phyloP scores from a whole-genome alignment of 1,284 basidiomycete genomes.

The Wolfiporia cocos region DNA sequence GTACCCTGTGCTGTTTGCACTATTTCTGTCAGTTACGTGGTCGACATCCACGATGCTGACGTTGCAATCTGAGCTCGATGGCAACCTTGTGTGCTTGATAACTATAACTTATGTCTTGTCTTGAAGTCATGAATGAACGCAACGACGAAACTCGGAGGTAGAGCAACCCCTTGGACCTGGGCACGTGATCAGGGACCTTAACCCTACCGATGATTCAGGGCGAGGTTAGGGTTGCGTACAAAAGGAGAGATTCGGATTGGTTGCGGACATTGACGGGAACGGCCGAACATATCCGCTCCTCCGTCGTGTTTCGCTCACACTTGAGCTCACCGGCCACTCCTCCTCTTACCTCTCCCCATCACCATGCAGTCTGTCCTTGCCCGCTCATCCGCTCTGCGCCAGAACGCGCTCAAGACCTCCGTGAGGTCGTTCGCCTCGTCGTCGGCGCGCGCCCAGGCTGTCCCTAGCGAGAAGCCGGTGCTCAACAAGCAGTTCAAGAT shows the following conservation, averaged over 20 bases:
- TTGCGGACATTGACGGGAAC: conserved; percentile 4
- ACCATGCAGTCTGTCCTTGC: conserved; percentile 10
- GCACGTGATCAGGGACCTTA: background rate
- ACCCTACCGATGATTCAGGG: too few relatives aligned
- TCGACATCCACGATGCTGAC: too few relatives aligned
- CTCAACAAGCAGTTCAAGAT: conserved; percentile 89
- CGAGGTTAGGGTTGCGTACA: background rate
- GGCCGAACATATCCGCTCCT: conserved; percentile 9
- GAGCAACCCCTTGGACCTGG: background rate
- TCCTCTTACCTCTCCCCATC: conserved; percentile 1
- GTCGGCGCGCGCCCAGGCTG: conserved; percentile 30
- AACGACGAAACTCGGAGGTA: too few relatives aligned
- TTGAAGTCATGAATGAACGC: too few relatives aligned
- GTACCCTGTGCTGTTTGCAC: too few relatives aligned
- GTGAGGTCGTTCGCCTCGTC: conserved; percentile 32
- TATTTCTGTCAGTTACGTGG: too few relatives aligned
- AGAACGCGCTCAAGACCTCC: conserved; percentile 5
- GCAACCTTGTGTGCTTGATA: too few relatives aligned
- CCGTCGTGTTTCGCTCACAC: background rate
- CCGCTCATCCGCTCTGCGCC: conserved; percentile 3
- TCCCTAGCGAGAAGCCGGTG: conserved; percentile 34
- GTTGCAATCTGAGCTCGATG: too few relatives aligned
- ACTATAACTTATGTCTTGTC: too few relatives aligned
- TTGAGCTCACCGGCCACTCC: too few relatives aligned
- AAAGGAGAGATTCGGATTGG: background rate